phyloP scores from a whole-genome alignment of 1,284 basidiomycete species.

The Leucoagaricus sp. region DNA sequence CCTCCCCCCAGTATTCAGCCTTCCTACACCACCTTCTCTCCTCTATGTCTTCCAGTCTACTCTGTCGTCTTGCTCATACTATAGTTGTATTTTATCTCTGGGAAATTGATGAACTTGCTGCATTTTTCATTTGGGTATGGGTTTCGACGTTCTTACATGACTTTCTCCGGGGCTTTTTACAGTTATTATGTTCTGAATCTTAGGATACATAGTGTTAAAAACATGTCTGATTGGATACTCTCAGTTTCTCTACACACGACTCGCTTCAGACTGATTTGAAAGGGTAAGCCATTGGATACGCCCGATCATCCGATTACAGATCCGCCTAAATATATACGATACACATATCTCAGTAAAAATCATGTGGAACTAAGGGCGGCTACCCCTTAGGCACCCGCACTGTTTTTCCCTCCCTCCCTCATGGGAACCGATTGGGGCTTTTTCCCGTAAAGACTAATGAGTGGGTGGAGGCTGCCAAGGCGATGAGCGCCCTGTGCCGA shows the following conservation, averaged over 20 bases:
- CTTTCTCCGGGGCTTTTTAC: background rate
- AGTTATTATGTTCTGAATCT: conserved; percentile 1
- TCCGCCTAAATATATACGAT: conserved; percentile 3
- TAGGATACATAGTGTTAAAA: conserved; percentile 6
- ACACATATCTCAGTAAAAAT: conserved; percentile 1
- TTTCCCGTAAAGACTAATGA: background rate
- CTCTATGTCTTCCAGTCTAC: background rate
- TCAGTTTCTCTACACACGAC: conserved; percentile 2
- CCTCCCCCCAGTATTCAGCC: too few species aligned
- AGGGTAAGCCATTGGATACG: background rate
- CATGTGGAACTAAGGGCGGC: background rate
- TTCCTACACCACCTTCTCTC: background rate
- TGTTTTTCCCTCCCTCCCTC: background rate
- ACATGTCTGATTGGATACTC: background rate
- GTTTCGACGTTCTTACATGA: background rate
- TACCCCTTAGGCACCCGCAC: background rate
- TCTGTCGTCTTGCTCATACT: background rate
- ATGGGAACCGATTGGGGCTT: background rate
- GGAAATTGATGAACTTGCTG: conserved; percentile 1
- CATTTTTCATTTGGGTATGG: conserved; percentile 5
- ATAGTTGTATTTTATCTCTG: conserved; percentile 11
- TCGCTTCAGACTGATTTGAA: background rate
- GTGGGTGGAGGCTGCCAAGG: background rate
- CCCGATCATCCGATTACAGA: background rate
- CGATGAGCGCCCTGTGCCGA: background rate